A percentile compares a stretch with the other conserved stretches of the same genome.
These are phyloP conservation scores for Calocera viscosa DNA, from an alignment of 768 basidiomycete genomes.

Conservation along the genomic window DNA sequence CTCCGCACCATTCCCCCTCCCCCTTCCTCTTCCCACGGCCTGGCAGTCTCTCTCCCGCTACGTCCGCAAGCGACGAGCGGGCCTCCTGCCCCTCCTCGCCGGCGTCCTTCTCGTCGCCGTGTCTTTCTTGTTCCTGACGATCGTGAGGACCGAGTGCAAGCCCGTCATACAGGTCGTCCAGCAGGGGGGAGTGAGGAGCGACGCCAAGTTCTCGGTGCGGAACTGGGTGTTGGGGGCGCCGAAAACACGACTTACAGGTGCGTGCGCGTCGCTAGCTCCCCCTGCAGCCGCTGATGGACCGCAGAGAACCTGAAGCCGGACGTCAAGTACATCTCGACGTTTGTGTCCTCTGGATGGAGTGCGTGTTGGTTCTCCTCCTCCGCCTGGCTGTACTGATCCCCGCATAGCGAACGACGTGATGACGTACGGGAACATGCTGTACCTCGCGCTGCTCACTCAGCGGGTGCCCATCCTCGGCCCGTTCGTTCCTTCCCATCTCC, in stretches of 20 bases:
- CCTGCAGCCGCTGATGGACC: background rate
- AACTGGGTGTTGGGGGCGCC: background rate
- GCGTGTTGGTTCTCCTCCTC: constrained; percentile 23
- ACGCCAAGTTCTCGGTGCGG: background rate
- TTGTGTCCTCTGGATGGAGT: constrained; percentile 68
- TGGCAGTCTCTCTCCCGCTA: background rate
- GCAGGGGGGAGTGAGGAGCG: background rate
- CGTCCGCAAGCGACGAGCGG: background rate
- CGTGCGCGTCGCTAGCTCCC: background rate
- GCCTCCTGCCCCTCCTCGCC: background rate
- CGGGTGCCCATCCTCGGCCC: constrained; percentile 47
- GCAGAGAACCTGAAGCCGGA: constrained; percentile 52
- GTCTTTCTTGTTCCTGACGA: background rate
- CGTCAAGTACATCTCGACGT: constrained; percentile 55
- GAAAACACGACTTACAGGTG: background rate
- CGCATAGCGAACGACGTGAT: constrained; percentile 60
- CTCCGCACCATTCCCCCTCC: background rate
- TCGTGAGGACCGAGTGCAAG: background rate
- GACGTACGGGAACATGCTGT: constrained; percentile 53
- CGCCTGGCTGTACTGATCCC: constrained; percentile 4
- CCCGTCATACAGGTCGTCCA: background rate
- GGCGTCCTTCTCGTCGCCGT: background rate
- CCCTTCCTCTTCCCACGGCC: background rate
- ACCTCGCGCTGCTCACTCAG: constrained; percentile 42
- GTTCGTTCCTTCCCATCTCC: constrained; percentile 47